Conservation (phyloP, 2,329 filamentous ascomycete species). For the Gremmenia infestans region DNA sequence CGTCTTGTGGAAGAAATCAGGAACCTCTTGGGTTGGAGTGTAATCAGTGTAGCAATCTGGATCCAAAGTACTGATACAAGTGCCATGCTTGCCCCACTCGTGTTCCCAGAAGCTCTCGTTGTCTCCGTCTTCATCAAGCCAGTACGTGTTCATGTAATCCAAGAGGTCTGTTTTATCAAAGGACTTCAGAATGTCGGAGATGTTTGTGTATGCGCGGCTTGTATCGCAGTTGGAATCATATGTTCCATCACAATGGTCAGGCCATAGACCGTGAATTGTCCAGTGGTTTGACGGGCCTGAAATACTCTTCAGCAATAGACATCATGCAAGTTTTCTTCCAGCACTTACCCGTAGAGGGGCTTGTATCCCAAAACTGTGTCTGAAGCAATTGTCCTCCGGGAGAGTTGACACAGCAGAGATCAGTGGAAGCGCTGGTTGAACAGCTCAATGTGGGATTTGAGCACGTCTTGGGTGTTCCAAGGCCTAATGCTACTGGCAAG, state of each 20-base stretch:
- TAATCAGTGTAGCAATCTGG: constrained; percentile 54
- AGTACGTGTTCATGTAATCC: constrained; percentile 53
- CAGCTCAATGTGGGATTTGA: constrained; percentile 37
- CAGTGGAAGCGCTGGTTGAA: constrained; percentile 52
- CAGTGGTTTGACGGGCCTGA: constrained; percentile 38
- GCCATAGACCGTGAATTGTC: constrained; percentile 66
- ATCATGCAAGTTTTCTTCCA: background rate
- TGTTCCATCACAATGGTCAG: constrained; percentile 64
- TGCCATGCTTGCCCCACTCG: constrained; percentile 72
- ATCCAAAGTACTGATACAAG: constrained; percentile 64
- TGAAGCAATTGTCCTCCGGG: constrained; percentile 67
- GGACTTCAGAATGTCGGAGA: constrained; percentile 54
- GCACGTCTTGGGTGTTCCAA: constrained; percentile 23
- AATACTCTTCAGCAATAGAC: background rate
- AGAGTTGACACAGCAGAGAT: constrained; percentile 72
- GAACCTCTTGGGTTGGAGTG: constrained; percentile 14
- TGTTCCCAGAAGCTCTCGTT: constrained; percentile 67
- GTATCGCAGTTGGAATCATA: constrained; percentile 63
- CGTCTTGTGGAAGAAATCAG: constrained; percentile 61
- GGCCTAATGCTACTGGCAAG: constrained; percentile 13
- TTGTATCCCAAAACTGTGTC: constrained; percentile 75
- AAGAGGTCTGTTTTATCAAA: constrained; percentile 53
- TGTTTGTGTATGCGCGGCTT: constrained; percentile 58
- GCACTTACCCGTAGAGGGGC: constrained; percentile 43
- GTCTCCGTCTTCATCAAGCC: constrained; percentile 63